These are phyloP conservation scores for Verticillium nonalfalfae DNA, from an alignment of 2,329 filamentous ascomycete genomes.

Conservation along the genomic window DNA sequence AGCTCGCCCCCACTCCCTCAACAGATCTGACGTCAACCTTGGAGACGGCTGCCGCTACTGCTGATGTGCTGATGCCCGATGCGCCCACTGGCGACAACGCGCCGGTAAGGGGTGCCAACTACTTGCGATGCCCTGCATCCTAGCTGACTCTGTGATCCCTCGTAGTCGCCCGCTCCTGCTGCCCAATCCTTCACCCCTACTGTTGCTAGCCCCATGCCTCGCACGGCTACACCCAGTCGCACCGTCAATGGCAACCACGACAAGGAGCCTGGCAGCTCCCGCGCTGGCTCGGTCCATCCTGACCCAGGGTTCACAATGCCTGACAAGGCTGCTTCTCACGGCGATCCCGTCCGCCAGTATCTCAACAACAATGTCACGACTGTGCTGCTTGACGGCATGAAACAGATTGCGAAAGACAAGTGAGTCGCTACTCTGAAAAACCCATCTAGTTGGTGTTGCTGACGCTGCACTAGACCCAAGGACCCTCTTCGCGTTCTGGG, in stretches of 20 bases:
- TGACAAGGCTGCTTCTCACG: constrained; percentile 54
- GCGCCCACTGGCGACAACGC: constrained; percentile 28
- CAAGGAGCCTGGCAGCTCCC: constrained; percentile 30
- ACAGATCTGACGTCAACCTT: background rate
- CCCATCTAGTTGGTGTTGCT: background rate
- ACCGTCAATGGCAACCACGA: constrained; percentile 23
- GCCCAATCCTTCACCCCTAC: constrained; percentile 17
- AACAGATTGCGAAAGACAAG: constrained; percentile 64
- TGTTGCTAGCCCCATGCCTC: constrained; percentile 33
- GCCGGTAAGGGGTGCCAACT: constrained; percentile 22
- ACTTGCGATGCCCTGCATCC: too few relatives aligned
- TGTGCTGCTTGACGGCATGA: constrained; percentile 68
- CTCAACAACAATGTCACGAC: constrained; percentile 66
- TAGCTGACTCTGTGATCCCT: background rate
- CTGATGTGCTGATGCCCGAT: constrained; percentile 38
- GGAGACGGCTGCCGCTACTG: background rate
- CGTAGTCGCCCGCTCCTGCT: constrained; percentile 30
- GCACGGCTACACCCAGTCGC: constrained; percentile 43
- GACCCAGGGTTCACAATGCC: constrained; percentile 50
- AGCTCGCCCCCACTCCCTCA: background rate
- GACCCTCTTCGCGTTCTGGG: constrained; percentile 65
- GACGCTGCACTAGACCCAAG: constrained; percentile 39
- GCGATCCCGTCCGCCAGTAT: constrained; percentile 64
- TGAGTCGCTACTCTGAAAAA: constrained; percentile 32
- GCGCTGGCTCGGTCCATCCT: constrained; percentile 51